These are phyloP conservation scores for Melampsora larici-populina DNA, from an alignment of 1,284 basidiomycete species.

Conservation along the genomic window DNA sequence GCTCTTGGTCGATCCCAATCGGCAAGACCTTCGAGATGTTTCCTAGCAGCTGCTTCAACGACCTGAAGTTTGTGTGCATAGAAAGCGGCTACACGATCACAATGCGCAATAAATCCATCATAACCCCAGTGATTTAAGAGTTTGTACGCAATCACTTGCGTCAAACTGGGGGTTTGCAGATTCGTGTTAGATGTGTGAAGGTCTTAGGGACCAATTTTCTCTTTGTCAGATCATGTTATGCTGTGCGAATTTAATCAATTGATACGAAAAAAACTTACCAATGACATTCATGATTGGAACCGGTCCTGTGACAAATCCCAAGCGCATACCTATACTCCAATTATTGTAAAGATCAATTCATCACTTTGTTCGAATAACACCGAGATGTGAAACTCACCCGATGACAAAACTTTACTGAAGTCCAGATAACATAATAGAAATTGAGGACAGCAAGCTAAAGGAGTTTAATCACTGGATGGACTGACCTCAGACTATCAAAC, in stretches of 20 bases:
- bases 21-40: constrained; percentile 70
- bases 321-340: constrained; percentile 51
- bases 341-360: neutral
- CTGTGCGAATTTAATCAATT: neutral
- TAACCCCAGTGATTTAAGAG: constrained; percentile 67
- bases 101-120: constrained; percentile 72
- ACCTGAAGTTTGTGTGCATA: constrained; percentile 74
- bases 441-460: constrained; percentile 51
- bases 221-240: neutral
- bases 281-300: constrained; percentile 69
- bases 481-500: constrained; percentile 48
- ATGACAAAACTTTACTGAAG: constrained; percentile 82
- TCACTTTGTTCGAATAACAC: neutral
- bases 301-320: constrained; percentile 81
- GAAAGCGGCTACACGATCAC: constrained; percentile 66
- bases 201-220: constrained; percentile 13
- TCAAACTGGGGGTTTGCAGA: constrained; percentile 60
- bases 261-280: constrained; percentile 6
- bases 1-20: constrained; percentile 82
- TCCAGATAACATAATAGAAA: constrained; percentile 59
- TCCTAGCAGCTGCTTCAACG: constrained; percentile 72
- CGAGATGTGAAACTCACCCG: constrained; percentile 58
- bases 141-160: constrained; percentile 70
- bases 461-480: constrained; percentile 59
- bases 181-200: constrained; percentile 41